A percentile compares a stretch with the other conserved stretches of the same genome.
Conservation (phyloP, 2,329 filamentous ascomycete genomes). For the Talaromyces sp. region DNA sequence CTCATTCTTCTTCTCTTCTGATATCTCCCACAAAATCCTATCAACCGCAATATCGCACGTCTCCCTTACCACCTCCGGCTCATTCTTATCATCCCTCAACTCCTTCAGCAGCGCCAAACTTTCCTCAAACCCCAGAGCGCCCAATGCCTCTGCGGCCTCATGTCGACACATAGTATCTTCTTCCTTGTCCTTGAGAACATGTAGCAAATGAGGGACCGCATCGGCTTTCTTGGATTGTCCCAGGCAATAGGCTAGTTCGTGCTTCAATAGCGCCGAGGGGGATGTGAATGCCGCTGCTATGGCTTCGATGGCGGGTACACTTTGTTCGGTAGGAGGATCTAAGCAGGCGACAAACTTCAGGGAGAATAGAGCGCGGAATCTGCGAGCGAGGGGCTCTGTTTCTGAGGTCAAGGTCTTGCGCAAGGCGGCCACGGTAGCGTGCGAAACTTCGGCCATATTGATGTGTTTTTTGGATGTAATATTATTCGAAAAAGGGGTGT, state of each 20-base stretch:
- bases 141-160: conserved; percentile 92
- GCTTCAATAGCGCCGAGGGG: conserved; percentile 86
- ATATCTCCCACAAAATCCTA: conserved; percentile 89
- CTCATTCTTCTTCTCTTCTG: conserved; percentile 67
- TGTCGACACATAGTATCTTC: conserved; percentile 96
- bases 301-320: conserved; percentile 66
- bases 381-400: conserved; percentile 74
- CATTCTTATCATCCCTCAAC: conserved; percentile 71
- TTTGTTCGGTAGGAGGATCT: conserved; percentile 56
- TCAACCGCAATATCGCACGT: conserved; percentile 97
- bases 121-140: conserved; percentile 72
- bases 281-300: conserved; percentile 86
- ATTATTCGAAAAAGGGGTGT: background rate
- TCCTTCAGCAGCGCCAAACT: conserved; percentile 72
- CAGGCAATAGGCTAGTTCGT: conserved; percentile 95
- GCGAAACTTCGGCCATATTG: conserved; percentile 24
- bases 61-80: conserved; percentile 81
- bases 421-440: conserved; percentile 44
- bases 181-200: conserved; percentile 71
- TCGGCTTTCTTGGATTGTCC: conserved; percentile 81
- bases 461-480: background rate
- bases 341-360: conserved; percentile 87
- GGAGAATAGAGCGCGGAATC: conserved; percentile 96
- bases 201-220: conserved; percentile 69
- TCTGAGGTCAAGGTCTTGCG: conserved; percentile 79